Evolutionary conservation across 1,139 yeast genomes (phyloP).

Genomic region (Yamadazyma sp.): DNA sequence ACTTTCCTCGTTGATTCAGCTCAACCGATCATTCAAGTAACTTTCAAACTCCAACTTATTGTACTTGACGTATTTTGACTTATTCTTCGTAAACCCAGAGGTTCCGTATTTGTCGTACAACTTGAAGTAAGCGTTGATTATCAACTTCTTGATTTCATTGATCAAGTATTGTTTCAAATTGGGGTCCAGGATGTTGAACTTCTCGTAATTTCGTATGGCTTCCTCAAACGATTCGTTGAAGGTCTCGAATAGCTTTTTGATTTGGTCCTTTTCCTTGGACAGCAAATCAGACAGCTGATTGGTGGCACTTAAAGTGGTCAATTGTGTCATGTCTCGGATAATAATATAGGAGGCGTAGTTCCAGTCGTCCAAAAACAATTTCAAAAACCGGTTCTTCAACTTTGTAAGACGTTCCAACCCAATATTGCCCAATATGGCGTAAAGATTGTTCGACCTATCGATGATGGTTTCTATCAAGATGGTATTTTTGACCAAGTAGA

Average conservation of each 20-base stretch:
- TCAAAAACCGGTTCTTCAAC: conserved; percentile 72
- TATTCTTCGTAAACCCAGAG: conserved; percentile 73
- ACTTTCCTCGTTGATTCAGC: conserved; percentile 2
- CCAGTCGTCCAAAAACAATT: conserved; percentile 82
- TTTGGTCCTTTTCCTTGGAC: conserved; percentile 75
- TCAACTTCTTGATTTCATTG: conserved; percentile 66
- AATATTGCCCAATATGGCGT: conserved; percentile 55
- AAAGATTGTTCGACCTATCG: conserved; percentile 55
- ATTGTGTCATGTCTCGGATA: conserved; percentile 67
- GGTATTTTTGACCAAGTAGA: conserved; percentile 68
- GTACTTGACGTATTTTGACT: conserved; percentile 71
- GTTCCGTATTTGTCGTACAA: conserved; percentile 73
- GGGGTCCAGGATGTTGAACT: conserved; percentile 66
- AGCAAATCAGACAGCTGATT: conserved; percentile 26
- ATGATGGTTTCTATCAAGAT: conserved; percentile 74
- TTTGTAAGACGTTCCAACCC: conserved; percentile 70
- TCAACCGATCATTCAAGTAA: conserved; percentile 35
- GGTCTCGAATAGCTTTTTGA: conserved; percentile 80
- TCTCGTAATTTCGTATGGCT: conserved; percentile 62
- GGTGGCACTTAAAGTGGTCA: conserved; percentile 34
- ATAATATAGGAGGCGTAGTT: conserved; percentile 72
- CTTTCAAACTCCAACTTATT: conserved; percentile 62
- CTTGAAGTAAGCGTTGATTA: conserved; percentile 80
- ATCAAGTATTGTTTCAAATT: conserved; percentile 59
- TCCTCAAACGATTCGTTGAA: conserved; percentile 85